Base-by-base conservation (phyloP, 495 filamentous ascomycete species). In the Trichocladium antarcticum region DNA sequence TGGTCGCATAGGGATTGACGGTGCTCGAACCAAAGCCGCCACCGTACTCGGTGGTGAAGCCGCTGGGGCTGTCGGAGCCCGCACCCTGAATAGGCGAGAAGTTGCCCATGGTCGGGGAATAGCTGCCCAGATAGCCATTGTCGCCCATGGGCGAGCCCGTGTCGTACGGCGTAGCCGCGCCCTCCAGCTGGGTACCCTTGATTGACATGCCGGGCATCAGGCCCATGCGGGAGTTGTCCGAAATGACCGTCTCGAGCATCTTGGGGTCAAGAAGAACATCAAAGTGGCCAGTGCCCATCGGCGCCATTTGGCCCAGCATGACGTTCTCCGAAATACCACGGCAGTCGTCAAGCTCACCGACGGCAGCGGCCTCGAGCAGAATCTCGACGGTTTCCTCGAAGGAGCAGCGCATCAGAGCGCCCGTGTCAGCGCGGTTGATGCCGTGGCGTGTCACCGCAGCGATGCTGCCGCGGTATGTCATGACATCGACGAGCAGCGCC, bases 331-430 rank as follows among this genome's bases (percentile, higher is more conserved):
- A 96, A 20, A 99, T 86, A 72, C 92, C 92, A 48, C 87, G 84
- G 71, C 93, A 97, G 65, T 99, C 90, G 58, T 99, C 92, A 16
- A 97, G 75, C 65, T 99, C 92, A 60, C 92, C 92, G 36, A 83
- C 82, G 35, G 87, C 86, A 35, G 92, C 92, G 32, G 92, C 92
- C 50, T 99, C 92, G 24, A 96, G 76, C 21, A 99, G 72, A 69
- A 99, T 99, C 63, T 99, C 92, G 28, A 99, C 92, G 0, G 92
- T 99, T 59, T 99, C 93, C 70, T 99, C 92, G 68, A 99, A 99
- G 8, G 92, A 99, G 74, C 92, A 99, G 62, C 92, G 82, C 92
- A 99, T 99, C 58, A 99, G 73, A 1, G 92, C 92, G 72, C 92
- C 92, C 40, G 93, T 99, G 58, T 99, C 93, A 11, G 88, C 84